Base-by-base conservation (phyloP, 495 filamentous ascomycete genomes). In the Cercophora samala region DNA sequence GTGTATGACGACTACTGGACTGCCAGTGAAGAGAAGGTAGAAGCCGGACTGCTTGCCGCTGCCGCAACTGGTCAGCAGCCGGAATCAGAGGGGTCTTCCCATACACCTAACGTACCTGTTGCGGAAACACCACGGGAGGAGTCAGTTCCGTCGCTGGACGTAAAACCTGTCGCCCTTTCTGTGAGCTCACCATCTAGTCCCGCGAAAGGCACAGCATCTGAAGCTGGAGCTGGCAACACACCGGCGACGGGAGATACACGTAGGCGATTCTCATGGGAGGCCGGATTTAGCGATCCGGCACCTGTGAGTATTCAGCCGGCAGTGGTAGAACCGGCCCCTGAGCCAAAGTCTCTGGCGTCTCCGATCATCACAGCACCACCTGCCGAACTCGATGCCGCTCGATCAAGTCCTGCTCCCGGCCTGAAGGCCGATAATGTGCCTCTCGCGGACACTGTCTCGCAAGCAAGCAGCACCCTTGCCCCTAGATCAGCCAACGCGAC, bases 211-310 rank as follows among this genome's bases (percentile, higher is more conserved):
- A 5, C 61, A 1, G 32, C 19, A 4, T 17, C 66, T 8, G 62
- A 66, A 1, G 0, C 13, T 21, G 25, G 58, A 1, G 24, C 3
- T 2, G 59, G 51, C 19, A 56, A 42, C 22, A 24, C 66, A 9
- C 67, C 66, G 1, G 64, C 64, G 29, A 66, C 62, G 13, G 65
- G 51, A 5, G 64, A 60, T 15, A 71, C 69, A 1, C 73, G 72
- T 23, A 77, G 73, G 58, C 79, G 80, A 18, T 87, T 86, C 66
- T 87, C 85, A 2, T 87, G 85, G 85, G 84, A 88, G 69, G 64
- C 65, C 18, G 42, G 42, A 8, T 29, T 42, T 42, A 22, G 69
- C 25, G 58, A 46, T 6, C 56, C 60, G 9, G 19, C 26, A 3
- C 52, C 66, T 15, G 23, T 53, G 1, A 17, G 15, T 37, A 42